phyloP scores from a whole-genome alignment of 2,329 filamentous ascomycete genomes.

The Cladosporium phlei region DNA sequence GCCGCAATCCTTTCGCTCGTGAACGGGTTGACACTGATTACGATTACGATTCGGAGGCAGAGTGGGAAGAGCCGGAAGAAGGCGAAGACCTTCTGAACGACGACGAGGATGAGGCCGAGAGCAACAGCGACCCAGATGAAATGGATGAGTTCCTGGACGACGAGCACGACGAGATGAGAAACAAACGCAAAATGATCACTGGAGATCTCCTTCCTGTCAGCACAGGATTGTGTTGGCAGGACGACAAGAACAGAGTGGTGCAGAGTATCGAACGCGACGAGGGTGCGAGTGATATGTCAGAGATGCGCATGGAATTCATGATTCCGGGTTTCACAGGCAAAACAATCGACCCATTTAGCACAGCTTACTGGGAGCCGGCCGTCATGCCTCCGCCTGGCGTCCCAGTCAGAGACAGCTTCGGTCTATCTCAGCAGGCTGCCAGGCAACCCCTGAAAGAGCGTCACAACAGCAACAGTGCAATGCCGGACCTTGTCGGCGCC shows the following conservation, averaged over 20 bases:
- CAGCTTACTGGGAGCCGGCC: slow-evolving; percentile 64
- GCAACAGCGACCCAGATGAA: slow-evolving; percentile 73
- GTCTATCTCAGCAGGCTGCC: neutral
- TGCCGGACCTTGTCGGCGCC: slow-evolving; percentile 25
- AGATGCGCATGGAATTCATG: slow-evolving; percentile 28
- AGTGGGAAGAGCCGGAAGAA: slow-evolving; percentile 72
- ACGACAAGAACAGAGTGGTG: slow-evolving; percentile 44
- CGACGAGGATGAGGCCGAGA: slow-evolving; percentile 63
- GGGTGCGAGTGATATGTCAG: slow-evolving; percentile 31
- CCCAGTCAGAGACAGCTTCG: slow-evolving; percentile 8
- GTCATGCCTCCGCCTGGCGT: slow-evolving; percentile 18
- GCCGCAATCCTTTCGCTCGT: slow-evolving; percentile 51
- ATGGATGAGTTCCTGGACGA: slow-evolving; percentile 90
- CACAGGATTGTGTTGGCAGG: slow-evolving; percentile 81
- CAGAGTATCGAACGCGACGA: slow-evolving; percentile 41
- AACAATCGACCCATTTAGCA: slow-evolving; percentile 82
- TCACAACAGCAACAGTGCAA: slow-evolving; percentile 27
- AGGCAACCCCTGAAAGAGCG: slow-evolving; percentile 37
- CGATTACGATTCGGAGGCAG: slow-evolving; percentile 78
- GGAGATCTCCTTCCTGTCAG: slow-evolving; percentile 70
- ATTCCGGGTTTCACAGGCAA: slow-evolving; percentile 28
- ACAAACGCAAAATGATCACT: slow-evolving; percentile 54
- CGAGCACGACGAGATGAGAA: slow-evolving; percentile 61
- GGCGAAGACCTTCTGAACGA: slow-evolving; percentile 64
- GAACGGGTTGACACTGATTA: slow-evolving; percentile 65